A percentile compares a stretch with the other conserved stretches of the same genome.
Evolutionary conservation across 1,284 basidiomycete genomes (phyloP).

Genomic region (Ustilago hordei): DNA sequence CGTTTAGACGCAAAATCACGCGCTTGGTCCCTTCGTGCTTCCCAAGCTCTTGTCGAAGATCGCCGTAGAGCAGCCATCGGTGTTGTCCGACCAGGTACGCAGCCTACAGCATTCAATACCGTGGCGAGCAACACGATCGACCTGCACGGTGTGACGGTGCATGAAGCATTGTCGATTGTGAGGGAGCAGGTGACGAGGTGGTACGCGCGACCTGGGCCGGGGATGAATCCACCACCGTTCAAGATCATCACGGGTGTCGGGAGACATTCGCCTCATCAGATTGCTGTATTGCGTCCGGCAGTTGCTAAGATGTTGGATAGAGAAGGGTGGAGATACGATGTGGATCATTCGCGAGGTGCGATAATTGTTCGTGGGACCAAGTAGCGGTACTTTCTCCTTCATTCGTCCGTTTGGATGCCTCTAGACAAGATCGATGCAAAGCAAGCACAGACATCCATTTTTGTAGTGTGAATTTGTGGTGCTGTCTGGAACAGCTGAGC

Average conservation of each 20-base stretch:
- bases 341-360: constrained; percentile 43
- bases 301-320: constrained; percentile 66
- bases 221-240: constrained; percentile 49
- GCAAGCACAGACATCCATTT: neutral
- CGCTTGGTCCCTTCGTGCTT: constrained; percentile 67
- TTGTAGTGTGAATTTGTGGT: neutral
- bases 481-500: neutral
- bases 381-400: constrained; percentile 1
- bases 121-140: constrained; percentile 61
- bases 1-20: constrained; percentile 65
- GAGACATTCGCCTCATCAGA: constrained; percentile 65
- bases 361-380: constrained; percentile 50
- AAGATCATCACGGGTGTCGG: constrained; percentile 70
- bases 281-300: constrained; percentile 67
- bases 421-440: neutral
- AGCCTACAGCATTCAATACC: constrained; percentile 10
- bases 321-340: constrained; percentile 65
- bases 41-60: constrained; percentile 66
- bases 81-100: constrained; percentile 21
- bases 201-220: constrained; percentile 50
- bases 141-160: constrained; percentile 68
- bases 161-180: constrained; percentile 69
- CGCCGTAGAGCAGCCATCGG: constrained; percentile 49
- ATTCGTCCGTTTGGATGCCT: neutral
- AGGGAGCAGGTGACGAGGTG: constrained; percentile 63